Evolutionary conservation across 768 basidiomycete genomes (phyloP).

Genomic region (Clavulina sp.): DNA sequence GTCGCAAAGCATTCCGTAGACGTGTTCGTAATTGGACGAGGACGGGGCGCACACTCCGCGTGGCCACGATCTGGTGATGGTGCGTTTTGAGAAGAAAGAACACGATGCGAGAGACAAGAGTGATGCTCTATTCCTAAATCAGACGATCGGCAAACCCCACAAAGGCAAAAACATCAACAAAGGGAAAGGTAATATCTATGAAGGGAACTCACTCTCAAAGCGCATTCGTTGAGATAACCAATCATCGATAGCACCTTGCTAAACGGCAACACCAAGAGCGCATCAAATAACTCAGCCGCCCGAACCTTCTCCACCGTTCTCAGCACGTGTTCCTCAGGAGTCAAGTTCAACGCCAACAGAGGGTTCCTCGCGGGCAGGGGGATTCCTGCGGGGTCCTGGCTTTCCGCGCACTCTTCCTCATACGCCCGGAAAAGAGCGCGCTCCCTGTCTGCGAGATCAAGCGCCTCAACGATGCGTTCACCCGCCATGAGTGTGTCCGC

Average conservation of each 20-base stretch:
- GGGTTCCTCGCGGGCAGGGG: conserved; percentile 61
- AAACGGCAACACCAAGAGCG: conserved; percentile 83
- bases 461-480: conserved; percentile 88
- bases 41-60: conserved; percentile 76
- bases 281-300: conserved; percentile 74
- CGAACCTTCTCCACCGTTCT: conserved; percentile 63
- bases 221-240: conserved; percentile 78
- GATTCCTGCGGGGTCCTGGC: conserved; percentile 40
- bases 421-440: conserved; percentile 44
- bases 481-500: conserved; percentile 93
- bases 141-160: no score
- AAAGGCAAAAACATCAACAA: no score
- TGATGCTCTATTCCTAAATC: conserved; percentile 66
- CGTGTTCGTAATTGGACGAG: conserved; percentile 69
- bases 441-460: conserved; percentile 81
- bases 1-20: conserved; percentile 55
- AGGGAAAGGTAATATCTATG: no score
- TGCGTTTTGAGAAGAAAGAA: conserved; percentile 90
- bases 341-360: conserved; percentile 60
- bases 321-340: conserved; percentile 79
- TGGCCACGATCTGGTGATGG: conserved; percentile 88
- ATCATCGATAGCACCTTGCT: conserved; percentile 75
- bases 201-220: conserved; percentile 47
- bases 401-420: conserved; percentile 43
- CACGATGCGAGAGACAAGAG: conserved; percentile 72